Conservation (phyloP, 2,329 filamentous ascomycete genomes). For the Knufia fluminis region DNA sequence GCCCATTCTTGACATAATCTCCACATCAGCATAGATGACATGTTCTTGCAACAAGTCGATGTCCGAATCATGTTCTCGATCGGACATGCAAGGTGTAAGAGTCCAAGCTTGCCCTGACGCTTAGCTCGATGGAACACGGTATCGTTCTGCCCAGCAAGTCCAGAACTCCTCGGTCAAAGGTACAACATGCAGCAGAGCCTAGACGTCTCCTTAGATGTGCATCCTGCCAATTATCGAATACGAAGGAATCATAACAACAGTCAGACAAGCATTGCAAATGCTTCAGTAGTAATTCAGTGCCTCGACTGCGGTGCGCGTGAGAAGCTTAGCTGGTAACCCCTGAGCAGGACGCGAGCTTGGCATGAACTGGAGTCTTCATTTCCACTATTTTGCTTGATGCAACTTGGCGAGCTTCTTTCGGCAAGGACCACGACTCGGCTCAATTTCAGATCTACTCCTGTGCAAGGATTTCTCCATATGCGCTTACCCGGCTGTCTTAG, state of each 20-base stretch:
- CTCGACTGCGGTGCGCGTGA: no score
- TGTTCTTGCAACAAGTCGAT: background rate
- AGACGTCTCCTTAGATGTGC: no score
- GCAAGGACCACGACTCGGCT: background rate
- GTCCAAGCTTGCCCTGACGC: no score
- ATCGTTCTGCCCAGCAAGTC: no score
- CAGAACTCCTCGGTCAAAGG: no score
- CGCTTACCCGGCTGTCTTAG: no score
- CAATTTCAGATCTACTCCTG: background rate
- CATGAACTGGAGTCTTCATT: background rate
- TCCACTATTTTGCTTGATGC: background rate
- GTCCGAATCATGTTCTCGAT: background rate
- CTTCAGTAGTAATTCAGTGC: no score
- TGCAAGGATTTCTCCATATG: background rate
- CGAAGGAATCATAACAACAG: background rate
- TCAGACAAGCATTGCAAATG: background rate
- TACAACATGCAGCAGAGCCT: no score
- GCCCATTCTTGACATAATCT: background rate
- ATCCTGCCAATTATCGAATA: background rate
- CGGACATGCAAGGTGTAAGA: background rate
- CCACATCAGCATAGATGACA: background rate
- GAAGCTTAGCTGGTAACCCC: background rate
- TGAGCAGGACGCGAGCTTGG: background rate
- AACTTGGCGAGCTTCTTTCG: background rate
- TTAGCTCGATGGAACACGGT: no score